Evolutionary conservation across 2,329 filamentous ascomycete species (phyloP), one percentile per base, ranked within the genome.

Genomic region (Hypoxylon rubiginosum): DNA sequence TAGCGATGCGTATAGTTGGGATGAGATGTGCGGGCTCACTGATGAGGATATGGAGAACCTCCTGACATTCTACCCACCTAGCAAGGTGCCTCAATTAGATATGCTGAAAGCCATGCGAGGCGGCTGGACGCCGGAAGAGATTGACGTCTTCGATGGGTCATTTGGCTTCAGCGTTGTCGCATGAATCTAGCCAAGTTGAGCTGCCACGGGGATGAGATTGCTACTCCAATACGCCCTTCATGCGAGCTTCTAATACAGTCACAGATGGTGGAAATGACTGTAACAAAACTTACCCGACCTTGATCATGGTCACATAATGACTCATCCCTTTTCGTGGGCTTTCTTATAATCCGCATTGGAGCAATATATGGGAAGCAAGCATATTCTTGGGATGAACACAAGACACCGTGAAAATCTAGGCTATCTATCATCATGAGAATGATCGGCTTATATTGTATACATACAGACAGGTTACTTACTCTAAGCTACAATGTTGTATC

Each of bases 41-140:
- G 92, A 96, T 54, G 87, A 91, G 73, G 94, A 94, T 73, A 97
- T 98, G 92, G 89, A 92, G 59, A 86, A 85, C 58, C 82, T 98
- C n/a, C 81, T 98, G 39, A 82, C 84, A n/a, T 94, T 90, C 76
- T 97, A 97, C 71, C 80, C 79, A 0, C 74, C 81, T 0, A 82
- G 84, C 66, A 82, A 85, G 59, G 88, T 90, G 0, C 88, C 88
- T 3, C 75, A 82, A 1, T 77, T 89, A 46, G 85, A 85, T 24
- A 81, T 85, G 52, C 74, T 91, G n/a, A 81, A 84, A 66, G 84
- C 82, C 4, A 85, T 90, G 78, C 82, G 88, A 15, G 81, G 80
- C 10, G 81, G 81, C 30, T 78, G 75, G 10, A 79, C 81, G 30
- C 71, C 80, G 10, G 81, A 81, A 63, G 82, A 82, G 64, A 77